Evolutionary conservation across 306 rosid genomes (phyloP).

Genomic region (Cucumis cinereus): DNA sequence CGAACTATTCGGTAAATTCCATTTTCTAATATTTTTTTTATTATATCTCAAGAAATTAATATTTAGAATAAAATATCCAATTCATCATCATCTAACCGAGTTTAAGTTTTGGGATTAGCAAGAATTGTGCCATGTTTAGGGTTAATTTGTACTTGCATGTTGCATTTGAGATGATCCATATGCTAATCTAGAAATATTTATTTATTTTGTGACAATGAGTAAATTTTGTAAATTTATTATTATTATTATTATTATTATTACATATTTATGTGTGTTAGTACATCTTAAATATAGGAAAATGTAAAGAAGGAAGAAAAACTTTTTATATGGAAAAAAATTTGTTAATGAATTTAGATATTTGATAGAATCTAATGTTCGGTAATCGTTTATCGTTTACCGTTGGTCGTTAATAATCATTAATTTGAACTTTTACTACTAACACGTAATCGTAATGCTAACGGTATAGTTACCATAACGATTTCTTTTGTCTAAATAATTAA

Average conservation of each 20-base stretch:
- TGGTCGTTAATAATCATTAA: not conserved
- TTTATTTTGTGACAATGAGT: not conserved
- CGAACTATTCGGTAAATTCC: not conserved
- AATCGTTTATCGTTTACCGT: not conserved
- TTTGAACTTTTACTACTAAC: not conserved
- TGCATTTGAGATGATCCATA: not conserved
- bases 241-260: not conserved
- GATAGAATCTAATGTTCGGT: not conserved
- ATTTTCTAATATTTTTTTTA: not conserved
- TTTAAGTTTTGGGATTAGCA: not conserved
- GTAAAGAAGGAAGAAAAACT: not conserved
- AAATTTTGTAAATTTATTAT: not conserved
- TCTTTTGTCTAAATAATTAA: not conserved
- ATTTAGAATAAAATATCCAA: not conserved
- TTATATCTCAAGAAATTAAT: not conserved
- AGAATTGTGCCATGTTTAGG: not conserved
- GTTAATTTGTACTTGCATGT: not conserved
- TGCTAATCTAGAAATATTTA: too few species aligned
- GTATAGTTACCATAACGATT: not conserved
- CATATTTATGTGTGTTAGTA: not conserved
- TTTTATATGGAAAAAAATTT: not conserved
- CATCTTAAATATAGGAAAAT: not conserved
- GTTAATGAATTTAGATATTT: not conserved
- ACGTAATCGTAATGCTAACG: not conserved
- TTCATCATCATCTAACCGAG: not conserved